Evolutionary conservation across 495 filamentous ascomycete genomes (phyloP).

Genomic region (Penicilliopsis zonata): DNA sequence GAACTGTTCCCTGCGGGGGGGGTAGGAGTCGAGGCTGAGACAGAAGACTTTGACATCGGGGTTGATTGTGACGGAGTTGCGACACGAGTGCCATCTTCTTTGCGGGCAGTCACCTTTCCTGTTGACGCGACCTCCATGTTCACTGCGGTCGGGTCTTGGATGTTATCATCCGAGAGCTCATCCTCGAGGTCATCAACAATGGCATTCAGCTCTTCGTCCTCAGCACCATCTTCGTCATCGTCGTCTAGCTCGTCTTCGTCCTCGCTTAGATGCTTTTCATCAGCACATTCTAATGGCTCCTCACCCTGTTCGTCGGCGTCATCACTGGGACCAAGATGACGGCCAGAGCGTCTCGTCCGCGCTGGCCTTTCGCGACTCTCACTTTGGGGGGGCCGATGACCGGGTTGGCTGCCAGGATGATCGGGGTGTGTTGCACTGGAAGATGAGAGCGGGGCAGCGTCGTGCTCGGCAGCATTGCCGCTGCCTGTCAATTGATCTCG

Average conservation of each 20-base stretch:
- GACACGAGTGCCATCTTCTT: constrained; percentile 86
- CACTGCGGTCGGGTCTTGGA: constrained; percentile 73
- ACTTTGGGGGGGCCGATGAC: constrained; percentile 17
- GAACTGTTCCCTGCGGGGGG: constrained; percentile 23
- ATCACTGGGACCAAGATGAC: constrained; percentile 35
- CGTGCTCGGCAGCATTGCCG: constrained; percentile 15
- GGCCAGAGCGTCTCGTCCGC: constrained; percentile 39
- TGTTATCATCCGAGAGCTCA: constrained; percentile 63
- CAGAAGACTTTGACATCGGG: constrained; percentile 33
- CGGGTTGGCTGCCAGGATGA: constrained; percentile 14
- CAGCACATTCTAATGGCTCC: constrained; percentile 82
- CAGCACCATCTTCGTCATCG: constrained; percentile 53
- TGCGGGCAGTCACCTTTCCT: constrained; percentile 90
- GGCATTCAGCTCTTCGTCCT: constrained; percentile 61
- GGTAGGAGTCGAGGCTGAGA: constrained; percentile 23
- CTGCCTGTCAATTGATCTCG: constrained; percentile 29
- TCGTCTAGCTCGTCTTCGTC: constrained; percentile 56
- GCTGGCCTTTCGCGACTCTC: constrained; percentile 13
- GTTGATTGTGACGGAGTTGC: constrained; percentile 69
- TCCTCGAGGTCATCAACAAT: constrained; percentile 88
- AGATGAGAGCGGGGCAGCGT: constrained; percentile 15
- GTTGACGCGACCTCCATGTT: constrained; percentile 85
- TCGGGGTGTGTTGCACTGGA: constrained; percentile 13
- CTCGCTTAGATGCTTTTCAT: constrained; percentile 78
- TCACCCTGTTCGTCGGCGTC: constrained; percentile 43